A percentile compares a stretch with the other conserved stretches of the same genome.
Evolutionary conservation across 257 asterid species (phyloP).

Genomic region (Osmanthus fragrans): DNA sequence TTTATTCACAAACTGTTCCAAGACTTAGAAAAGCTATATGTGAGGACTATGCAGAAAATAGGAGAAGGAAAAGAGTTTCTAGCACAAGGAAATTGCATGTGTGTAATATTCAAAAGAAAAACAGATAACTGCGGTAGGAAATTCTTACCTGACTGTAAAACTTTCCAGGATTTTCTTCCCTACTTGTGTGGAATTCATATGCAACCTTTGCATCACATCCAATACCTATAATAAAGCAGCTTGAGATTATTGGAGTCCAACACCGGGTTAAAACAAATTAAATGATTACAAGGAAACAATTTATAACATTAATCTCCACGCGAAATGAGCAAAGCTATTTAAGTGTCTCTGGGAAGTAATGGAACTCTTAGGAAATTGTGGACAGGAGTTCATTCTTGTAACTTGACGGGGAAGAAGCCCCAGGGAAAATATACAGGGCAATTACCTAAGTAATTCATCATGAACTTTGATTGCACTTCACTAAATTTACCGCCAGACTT

Average conservation of each 20-base stretch:
- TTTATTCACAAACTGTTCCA: slow-evolving; percentile 73
- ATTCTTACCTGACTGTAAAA: slow-evolving; percentile 69
- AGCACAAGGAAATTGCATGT: background rate
- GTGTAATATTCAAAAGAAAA: background rate
- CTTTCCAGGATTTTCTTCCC: slow-evolving; percentile 82
- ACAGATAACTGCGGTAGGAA: slow-evolving; percentile 1
- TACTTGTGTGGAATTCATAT: slow-evolving; percentile 68
- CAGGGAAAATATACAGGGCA: slow-evolving; percentile 9
- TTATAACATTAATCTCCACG: background rate
- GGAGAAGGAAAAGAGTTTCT: slow-evolving; percentile 11
- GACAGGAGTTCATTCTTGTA: slow-evolving; percentile 5
- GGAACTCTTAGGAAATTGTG: background rate
- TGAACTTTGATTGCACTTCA: slow-evolving; percentile 62
- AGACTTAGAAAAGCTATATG: slow-evolving; percentile 32
- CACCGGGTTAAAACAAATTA: slow-evolving; percentile 9
- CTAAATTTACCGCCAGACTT: slow-evolving; percentile 37
- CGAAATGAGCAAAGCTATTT: slow-evolving; percentile 21
- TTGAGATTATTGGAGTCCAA: slow-evolving; percentile 16
- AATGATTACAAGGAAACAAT: background rate
- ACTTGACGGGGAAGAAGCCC: background rate
- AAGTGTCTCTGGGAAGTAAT: slow-evolving; percentile 6
- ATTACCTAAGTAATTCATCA: slow-evolving; percentile 89
- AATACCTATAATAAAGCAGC: slow-evolving; percentile 51
- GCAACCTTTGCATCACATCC: slow-evolving; percentile 96
- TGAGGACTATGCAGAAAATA: slow-evolving; percentile 10